phyloP scores from a whole-genome alignment of 768 basidiomycete species.

The Boletus vermiculosoides region DNA sequence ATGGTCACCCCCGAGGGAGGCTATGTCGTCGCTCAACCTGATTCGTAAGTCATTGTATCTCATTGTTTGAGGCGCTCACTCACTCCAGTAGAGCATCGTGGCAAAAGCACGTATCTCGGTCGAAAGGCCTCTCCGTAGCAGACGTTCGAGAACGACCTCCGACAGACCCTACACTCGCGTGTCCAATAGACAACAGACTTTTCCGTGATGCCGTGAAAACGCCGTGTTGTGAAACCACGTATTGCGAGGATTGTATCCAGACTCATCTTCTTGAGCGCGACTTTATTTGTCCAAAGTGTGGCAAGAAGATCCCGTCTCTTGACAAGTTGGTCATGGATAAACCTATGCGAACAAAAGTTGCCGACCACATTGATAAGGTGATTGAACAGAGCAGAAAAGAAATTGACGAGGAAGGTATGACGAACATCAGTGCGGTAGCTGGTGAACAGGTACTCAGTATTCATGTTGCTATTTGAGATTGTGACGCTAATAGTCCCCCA shows the following conservation, averaged over 20 bases:
- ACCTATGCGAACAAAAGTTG: slow-evolving; percentile 71
- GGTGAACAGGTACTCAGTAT: slow-evolving; percentile 37
- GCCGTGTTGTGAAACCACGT: slow-evolving; percentile 87
- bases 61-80: not conserved
- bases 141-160: slow-evolving; percentile 88
- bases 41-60: slow-evolving; percentile 62
- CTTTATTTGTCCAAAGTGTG: slow-evolving; percentile 90
- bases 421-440: slow-evolving; percentile 16
- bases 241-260: slow-evolving; percentile 98
- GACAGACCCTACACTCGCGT: slow-evolving; percentile 74
- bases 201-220: slow-evolving; percentile 94
- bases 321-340: slow-evolving; percentile 85
- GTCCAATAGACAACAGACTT: slow-evolving; percentile 90
- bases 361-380: slow-evolving; percentile 77
- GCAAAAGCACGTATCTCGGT: slow-evolving; percentile 85
- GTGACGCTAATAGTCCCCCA: slow-evolving; percentile 3
- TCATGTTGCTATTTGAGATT: not conserved
- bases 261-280: slow-evolving; percentile 92
- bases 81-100: slow-evolving; percentile 70
- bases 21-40: slow-evolving; percentile 96
- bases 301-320: slow-evolving; percentile 81
- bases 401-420: slow-evolving; percentile 43
- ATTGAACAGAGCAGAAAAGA: slow-evolving; percentile 78
- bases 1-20: slow-evolving; percentile 99
- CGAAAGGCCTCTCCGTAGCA: slow-evolving; percentile 78